Percentiles rank a stretch among this genome's conserved stretches.
These are phyloP conservation scores for Nemania diffusa DNA, from an alignment of 2,329 filamentous ascomycete species.

Conservation along the genomic window DNA sequence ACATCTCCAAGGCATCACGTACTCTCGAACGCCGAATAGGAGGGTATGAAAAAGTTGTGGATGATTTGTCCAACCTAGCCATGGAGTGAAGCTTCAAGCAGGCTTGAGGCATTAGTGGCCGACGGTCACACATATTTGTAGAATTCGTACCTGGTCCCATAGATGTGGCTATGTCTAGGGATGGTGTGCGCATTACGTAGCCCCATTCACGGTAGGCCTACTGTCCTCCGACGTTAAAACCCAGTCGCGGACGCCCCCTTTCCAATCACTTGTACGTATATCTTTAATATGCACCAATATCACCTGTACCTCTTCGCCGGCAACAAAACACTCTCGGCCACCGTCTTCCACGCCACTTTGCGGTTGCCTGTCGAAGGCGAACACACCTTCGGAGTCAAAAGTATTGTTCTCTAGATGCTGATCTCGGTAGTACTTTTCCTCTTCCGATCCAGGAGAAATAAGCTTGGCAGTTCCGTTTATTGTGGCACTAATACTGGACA, in stretches of 20 bases:
- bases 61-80: background rate
- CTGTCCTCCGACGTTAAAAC: slow-evolving; percentile 50
- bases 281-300: slow-evolving; percentile 86
- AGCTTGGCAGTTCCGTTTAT: slow-evolving; percentile 89
- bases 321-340: slow-evolving; percentile 74
- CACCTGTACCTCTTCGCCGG: slow-evolving; percentile 84
- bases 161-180: background rate
- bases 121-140: background rate
- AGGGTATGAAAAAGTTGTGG: background rate
- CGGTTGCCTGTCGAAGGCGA: slow-evolving; percentile 53
- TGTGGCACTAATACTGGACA: slow-evolving; percentile 90
- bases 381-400: slow-evolving; percentile 71
- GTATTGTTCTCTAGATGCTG: slow-evolving; percentile 93
- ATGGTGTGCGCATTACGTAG: slow-evolving; percentile 10
- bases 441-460: slow-evolving; percentile 76
- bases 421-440: slow-evolving; percentile 85
- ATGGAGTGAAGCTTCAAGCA: background rate
- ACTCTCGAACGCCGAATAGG: background rate
- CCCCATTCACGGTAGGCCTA: slow-evolving; percentile 24
- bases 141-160: background rate
- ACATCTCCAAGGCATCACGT: background rate
- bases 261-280: slow-evolving; percentile 92
- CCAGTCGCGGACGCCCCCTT: slow-evolving; percentile 90
- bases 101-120: background rate
- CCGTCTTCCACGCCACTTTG: slow-evolving; percentile 57